A percentile compares a stretch with the other conserved stretches of the same genome.
Conservation (phyloP, 495 filamentous ascomycete genomes). For the Aspergillus ellipticus region DNA sequence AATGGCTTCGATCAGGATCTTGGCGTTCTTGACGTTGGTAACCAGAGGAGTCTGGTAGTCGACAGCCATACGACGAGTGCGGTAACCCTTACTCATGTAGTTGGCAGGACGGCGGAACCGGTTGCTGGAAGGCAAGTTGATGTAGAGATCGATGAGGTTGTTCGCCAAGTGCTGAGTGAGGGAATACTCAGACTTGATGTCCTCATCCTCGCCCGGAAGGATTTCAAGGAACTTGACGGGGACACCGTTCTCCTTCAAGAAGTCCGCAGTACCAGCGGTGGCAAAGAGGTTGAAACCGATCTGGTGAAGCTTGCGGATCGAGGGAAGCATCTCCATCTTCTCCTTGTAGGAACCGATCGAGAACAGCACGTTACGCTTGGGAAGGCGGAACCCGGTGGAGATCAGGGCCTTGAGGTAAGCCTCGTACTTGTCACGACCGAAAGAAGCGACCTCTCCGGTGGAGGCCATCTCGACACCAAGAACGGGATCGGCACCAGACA, state of each 20-base stretch:
- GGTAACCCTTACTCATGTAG: conserved; percentile 97
- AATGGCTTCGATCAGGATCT: conserved; percentile 92
- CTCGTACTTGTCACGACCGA: conserved; percentile 93
- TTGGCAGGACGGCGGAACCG: conserved; percentile 91
- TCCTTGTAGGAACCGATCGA: conserved; percentile 98
- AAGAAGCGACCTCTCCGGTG: conserved; percentile 95
- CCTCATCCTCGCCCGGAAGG: conserved; percentile 63
- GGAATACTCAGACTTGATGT: conserved; percentile 93
- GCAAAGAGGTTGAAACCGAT: conserved; percentile 93
- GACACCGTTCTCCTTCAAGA: conserved; percentile 85
- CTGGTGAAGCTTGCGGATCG: conserved; percentile 79
- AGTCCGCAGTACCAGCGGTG: conserved; percentile 93
- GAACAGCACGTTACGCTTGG: conserved; percentile 88
- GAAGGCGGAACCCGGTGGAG: conserved; percentile 94
- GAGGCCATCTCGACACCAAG: conserved; percentile 99
- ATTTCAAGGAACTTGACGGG: conserved; percentile 89
- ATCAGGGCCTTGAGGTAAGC: conserved; percentile 94
- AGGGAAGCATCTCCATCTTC: conserved; percentile 94
- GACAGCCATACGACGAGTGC: conserved; percentile 93
- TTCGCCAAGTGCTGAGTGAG: conserved; percentile 92
- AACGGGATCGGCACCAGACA: conserved; percentile 94
- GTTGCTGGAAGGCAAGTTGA: conserved; percentile 98
- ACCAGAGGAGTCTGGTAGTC: conserved; percentile 97
- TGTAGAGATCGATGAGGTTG: conserved; percentile 96
- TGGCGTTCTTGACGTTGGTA: conserved; percentile 98